Percentiles rank a stretch among this genome's conserved stretches.
phyloP scores from a whole-genome alignment of 352 stramenopile genomes.

The Elongisporangium senticosum region DNA sequence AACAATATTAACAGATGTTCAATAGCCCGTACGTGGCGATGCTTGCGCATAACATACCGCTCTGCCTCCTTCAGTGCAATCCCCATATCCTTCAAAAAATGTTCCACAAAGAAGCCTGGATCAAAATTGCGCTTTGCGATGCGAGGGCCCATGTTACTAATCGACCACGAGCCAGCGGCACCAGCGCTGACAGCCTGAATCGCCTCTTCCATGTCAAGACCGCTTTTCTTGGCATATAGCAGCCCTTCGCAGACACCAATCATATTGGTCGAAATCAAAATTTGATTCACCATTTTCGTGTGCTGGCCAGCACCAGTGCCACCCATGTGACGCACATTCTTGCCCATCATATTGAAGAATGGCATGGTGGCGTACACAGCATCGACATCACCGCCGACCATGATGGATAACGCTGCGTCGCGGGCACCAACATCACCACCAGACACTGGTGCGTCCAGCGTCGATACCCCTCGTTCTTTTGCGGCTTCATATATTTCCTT shows the following conservation, averaged over 20 bases:
- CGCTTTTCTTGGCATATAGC: constrained; percentile 84
- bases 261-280: constrained; percentile 86
- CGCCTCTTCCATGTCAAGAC: constrained; percentile 84
- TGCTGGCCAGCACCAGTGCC: constrained; percentile 75
- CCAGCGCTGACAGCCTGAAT: constrained; percentile 83
- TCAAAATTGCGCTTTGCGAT: constrained; percentile 88
- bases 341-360: constrained; percentile 86
- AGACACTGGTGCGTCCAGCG: constrained; percentile 81
- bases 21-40: background rate
- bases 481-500: constrained; percentile 82
- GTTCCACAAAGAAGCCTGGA: constrained; percentile 89
- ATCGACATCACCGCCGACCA: constrained; percentile 86
- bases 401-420: constrained; percentile 86
- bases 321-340: constrained; percentile 88
- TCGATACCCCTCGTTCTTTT: constrained; percentile 64
- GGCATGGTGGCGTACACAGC: constrained; percentile 77
- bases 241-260: constrained; percentile 87
- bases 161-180: constrained; percentile 84
- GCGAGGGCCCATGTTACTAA: constrained; percentile 86
- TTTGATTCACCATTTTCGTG: constrained; percentile 93
- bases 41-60: constrained; percentile 18
- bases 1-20: background rate
- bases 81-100: constrained; percentile 90
- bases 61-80: constrained; percentile 86
- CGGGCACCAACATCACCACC: constrained; percentile 85